Evolutionary conservation across 2,329 filamentous ascomycete species (phyloP).

Genomic region (Monosporascus sp.): DNA sequence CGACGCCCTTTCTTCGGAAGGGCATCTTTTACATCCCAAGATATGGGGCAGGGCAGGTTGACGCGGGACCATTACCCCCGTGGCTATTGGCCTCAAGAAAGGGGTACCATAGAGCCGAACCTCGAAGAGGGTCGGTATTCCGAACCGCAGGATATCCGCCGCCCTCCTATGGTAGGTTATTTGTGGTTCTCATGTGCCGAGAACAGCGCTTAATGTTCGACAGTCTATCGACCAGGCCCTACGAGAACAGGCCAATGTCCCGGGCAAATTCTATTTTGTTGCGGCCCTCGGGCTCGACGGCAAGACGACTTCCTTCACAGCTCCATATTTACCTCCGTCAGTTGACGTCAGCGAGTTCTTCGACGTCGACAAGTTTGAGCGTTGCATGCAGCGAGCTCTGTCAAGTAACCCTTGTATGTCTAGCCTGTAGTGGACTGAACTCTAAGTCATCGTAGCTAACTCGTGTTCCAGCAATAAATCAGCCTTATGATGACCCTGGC

Average conservation of each 20-base stretch:
- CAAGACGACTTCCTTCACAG: conserved; percentile 32
- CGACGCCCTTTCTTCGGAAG: not conserved
- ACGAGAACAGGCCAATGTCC: conserved; percentile 47
- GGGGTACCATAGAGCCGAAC: conserved; percentile 16
- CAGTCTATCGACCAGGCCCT: conserved; percentile 49
- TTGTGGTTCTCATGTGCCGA: not conserved
- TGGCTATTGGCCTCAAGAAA: conserved; percentile 27
- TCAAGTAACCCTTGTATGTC: conserved; percentile 29
- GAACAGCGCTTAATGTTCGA: conserved; percentile 10
- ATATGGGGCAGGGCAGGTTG: conserved; percentile 37
- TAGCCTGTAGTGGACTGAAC: not conserved
- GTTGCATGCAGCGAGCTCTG: conserved; percentile 32
- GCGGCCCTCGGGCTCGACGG: conserved; percentile 46
- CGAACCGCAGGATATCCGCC: conserved; percentile 31
- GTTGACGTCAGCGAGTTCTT: conserved; percentile 40
- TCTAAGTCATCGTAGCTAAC: conserved; percentile 4
- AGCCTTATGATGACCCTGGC: conserved; percentile 11
- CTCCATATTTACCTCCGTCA: conserved; percentile 17
- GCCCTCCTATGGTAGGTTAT: conserved; percentile 34
- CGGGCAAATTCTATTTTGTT: conserved; percentile 48
- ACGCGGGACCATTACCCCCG: conserved; percentile 34
- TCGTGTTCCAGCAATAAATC: conserved; percentile 6
- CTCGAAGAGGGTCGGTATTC: conserved; percentile 30
- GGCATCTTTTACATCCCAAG: not conserved
- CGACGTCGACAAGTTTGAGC: conserved; percentile 36